Base-by-base conservation (phyloP, 1,139 yeast species). In the Geotrichum citri-aurantii region DNA sequence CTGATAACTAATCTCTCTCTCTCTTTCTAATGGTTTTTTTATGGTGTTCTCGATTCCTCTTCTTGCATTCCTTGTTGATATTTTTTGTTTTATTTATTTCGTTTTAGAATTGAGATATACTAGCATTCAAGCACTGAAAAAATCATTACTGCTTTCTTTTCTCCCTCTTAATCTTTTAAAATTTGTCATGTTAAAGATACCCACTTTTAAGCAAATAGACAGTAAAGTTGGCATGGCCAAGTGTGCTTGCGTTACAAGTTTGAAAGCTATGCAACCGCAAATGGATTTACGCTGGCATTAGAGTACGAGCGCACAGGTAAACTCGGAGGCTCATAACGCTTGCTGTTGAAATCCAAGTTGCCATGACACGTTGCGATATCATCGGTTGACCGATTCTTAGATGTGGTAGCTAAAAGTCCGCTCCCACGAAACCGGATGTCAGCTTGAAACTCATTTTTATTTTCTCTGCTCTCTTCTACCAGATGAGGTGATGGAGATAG, bases 251-350 rank as follows among this genome's bases (percentile, higher is more conserved):
- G 3, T 31, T 11, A 31, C n/a, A 31, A 6, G 3, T 4, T 23
- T n/a, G 11, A 48, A 48, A 48, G 31, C 37, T 23, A 50, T 7
- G 47, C 14, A 27, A 48, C n/a, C 8, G 59, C 37, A 52, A 56
- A 56, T 7, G 59, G 56, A 37, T 56, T 56, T 5, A 57, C 26
- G 33, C 58, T 56, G 5, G 48, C 49, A 14, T 56, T 51, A 12
- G 58, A 56, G 11, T 26, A 29, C 11, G 52, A 40, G 14, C 52
- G 40, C 11, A 24, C 29, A 12, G 37, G 42, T n/a, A n/a, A 37
- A n/a, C 42, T 14, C 1, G 42, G 6, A 5, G 42, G 42, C 3
- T 37, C 42, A n/a, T 37, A 37, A n/a, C 42, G 42, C 42, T 37
- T 37, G n/a, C 19, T 26, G 12, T 10, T 26, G 11, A 48, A 24